Evolutionary conservation across 129 eudicot genomes (phyloP).

Genomic region (Centella asiatica): DNA sequence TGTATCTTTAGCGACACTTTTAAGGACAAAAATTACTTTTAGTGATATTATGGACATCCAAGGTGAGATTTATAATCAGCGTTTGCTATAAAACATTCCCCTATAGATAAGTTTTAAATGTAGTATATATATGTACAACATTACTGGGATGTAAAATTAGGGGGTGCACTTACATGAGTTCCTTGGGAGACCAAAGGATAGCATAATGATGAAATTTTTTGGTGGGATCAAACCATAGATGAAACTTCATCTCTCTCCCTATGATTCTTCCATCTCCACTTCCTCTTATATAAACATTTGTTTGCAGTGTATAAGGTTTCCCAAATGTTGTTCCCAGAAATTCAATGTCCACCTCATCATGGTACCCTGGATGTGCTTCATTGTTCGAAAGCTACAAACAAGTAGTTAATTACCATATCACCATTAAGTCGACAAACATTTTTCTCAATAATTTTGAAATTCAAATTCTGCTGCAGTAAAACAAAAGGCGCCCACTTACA

Average conservation of each 20-base stretch:
- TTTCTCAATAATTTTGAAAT: not conserved
- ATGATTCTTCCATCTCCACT: conserved; percentile 61
- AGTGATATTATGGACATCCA: no score
- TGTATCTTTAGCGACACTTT: no score
- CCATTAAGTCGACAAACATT: not conserved
- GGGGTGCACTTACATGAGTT: conserved; percentile 34
- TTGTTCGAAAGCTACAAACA: conserved; percentile 23
- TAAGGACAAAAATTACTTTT: no score
- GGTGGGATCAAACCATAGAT: conserved; percentile 68
- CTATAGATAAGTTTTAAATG: not conserved
- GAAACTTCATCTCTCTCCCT: conserved; percentile 68
- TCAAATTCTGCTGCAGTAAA: not conserved
- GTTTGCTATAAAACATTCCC: not conserved
- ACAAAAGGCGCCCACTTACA: not conserved
- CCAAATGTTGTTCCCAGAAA: conserved; percentile 71
- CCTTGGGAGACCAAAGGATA: conserved; percentile 53
- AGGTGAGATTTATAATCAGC: no score
- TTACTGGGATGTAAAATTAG: not conserved
- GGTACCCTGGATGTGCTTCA: conserved; percentile 60
- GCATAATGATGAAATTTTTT: conserved; percentile 54
- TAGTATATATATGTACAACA: not conserved
- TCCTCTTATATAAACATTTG: conserved; percentile 59
- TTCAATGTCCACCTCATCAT: conserved; percentile 65
- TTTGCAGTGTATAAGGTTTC: conserved; percentile 54
- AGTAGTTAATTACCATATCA: no score